Percentiles rank a stretch among this genome's conserved stretches.
These are phyloP conservation scores for Trichocomaceae sp. DNA, from an alignment of 2,329 filamentous ascomycete species.

Conservation along the genomic window DNA sequence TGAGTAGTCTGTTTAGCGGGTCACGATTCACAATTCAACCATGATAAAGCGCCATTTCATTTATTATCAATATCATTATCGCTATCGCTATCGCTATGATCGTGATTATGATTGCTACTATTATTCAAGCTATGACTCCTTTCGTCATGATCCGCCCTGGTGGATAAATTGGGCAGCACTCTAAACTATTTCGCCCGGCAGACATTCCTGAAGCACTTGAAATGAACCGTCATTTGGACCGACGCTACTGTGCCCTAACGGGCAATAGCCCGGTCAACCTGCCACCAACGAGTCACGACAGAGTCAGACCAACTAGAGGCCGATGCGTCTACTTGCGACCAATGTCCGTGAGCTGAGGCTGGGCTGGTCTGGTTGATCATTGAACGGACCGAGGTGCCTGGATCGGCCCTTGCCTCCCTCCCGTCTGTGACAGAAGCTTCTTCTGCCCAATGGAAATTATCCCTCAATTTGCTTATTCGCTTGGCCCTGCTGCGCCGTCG, in stretches of 20 bases:
- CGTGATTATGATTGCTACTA: background rate
- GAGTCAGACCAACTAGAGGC: background rate
- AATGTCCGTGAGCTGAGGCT: too few relatives aligned
- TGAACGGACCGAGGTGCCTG: conserved; percentile 14
- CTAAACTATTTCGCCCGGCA: background rate
- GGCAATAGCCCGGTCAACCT: conserved; percentile 2
- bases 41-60: conserved; percentile 1
- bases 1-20: conserved; percentile 8
- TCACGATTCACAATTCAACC: conserved; percentile 1
- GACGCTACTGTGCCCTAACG: conserved; percentile 2
- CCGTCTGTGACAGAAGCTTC: conserved; percentile 13
- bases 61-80: background rate
- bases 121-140: background rate
- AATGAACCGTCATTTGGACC: background rate
- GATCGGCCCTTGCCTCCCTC: conserved; percentile 21
- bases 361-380: conserved; percentile 11
- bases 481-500: conserved; percentile 6
- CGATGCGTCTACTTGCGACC: conserved; percentile 1
- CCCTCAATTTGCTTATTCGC: conserved; percentile 6
- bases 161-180: conserved; percentile 6
- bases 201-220: background rate
- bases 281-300: conserved; percentile 6
- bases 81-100: background rate
- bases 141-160: conserved; percentile 3
- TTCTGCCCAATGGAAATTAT: conserved; percentile 8